Percentiles rank a stretch among this genome's conserved stretches.
Conservation (phyloP, 129 eudicot species). For the Pseudognaphalium luteoalbum region DNA sequence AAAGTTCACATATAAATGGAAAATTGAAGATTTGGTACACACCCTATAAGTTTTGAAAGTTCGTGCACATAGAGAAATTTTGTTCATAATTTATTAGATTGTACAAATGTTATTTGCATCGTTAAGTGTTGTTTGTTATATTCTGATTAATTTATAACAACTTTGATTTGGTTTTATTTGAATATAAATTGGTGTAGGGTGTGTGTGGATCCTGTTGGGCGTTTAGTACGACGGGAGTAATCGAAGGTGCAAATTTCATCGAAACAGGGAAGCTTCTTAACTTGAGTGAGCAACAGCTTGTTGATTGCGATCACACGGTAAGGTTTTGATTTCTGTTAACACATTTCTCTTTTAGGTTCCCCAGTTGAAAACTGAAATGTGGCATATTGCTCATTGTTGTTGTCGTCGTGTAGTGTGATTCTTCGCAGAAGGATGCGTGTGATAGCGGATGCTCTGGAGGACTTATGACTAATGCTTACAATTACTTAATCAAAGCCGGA, state of each 20-base stretch:
- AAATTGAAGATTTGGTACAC: too few relatives aligned
- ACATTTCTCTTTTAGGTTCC: neutral
- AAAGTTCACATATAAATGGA: too few relatives aligned
- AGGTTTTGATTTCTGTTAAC: neutral
- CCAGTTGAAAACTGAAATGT: too few relatives aligned
- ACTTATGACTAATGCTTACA: slow-evolving; percentile 85
- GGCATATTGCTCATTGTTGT: neutral
- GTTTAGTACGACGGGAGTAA: slow-evolving; percentile 84
- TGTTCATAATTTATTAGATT: too few relatives aligned
- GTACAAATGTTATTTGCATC: too few relatives aligned
- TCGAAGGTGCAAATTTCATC: slow-evolving; percentile 88
- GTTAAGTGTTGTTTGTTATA: neutral
- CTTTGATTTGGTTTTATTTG: neutral
- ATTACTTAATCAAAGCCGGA: slow-evolving; percentile 68
- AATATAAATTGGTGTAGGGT: slow-evolving; percentile 48
- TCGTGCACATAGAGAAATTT: too few relatives aligned
- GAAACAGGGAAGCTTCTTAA: slow-evolving; percentile 26
- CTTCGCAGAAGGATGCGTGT: slow-evolving; percentile 54
- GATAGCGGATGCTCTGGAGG: slow-evolving; percentile 79
- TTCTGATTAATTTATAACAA: neutral
- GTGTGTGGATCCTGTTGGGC: slow-evolving; percentile 97
- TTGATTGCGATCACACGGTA: slow-evolving; percentile 85
- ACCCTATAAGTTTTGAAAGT: too few relatives aligned
- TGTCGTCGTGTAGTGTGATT: slow-evolving; percentile 60
- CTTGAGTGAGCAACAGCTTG: slow-evolving; percentile 90